Evolutionary conservation across 139 green algal genomes (phyloP).

Genomic region (Picochlorum sp.): DNA sequence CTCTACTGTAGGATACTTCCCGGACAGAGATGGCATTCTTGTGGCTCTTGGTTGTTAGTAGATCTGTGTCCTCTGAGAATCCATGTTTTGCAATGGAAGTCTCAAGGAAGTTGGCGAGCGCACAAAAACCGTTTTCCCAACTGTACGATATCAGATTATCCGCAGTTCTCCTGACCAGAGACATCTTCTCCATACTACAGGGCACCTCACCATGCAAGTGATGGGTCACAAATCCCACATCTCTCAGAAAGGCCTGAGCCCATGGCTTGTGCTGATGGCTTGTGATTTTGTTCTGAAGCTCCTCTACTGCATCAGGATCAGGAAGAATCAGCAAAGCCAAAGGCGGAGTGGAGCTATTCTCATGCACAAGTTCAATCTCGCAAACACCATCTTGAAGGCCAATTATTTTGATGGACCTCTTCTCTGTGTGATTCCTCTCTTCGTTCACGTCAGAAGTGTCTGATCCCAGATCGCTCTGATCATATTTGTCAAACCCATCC

Average conservation of each 20-base stretch:
- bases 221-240: constrained; percentile 1
- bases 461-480: too few species aligned
- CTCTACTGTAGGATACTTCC: too few species aligned
- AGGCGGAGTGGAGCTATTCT: not conserved
- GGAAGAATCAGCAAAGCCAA: constrained; percentile 6
- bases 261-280: not conserved
- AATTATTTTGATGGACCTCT: not conserved
- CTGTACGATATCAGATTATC: too few species aligned
- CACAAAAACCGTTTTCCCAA: too few species aligned
- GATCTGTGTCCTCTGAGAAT: too few species aligned
- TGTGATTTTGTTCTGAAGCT: not conserved
- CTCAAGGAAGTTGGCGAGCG: too few species aligned
- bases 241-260: constrained; percentile 1
- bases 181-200: not conserved
- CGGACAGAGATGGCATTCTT: too few species aligned
- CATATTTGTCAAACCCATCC: not conserved
- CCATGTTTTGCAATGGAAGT: too few species aligned
- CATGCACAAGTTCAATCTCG: constrained; percentile 4
- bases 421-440: not conserved
- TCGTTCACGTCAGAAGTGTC: too few species aligned
- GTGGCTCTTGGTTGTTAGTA: too few species aligned
- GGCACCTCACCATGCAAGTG: not conserved
- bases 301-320: constrained; percentile 1
- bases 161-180: not conserved
- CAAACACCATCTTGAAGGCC: constrained; percentile 3